Conservation (phyloP, 2,329 filamentous ascomycete genomes). For the Colletotrichum aenigma region DNA sequence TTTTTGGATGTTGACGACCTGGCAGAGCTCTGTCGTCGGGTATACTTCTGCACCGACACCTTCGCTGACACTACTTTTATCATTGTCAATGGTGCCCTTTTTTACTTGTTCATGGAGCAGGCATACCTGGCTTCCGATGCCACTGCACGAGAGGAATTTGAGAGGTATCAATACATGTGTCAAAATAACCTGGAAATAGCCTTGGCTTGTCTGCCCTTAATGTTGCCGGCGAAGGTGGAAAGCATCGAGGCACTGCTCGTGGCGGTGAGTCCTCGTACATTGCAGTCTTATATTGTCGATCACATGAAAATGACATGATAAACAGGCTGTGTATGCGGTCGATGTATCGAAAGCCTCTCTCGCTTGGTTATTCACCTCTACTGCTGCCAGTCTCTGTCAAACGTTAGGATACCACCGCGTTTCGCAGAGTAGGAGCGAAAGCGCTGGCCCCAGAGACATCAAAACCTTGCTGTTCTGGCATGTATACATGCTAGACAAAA, state of each 20-base stretch:
- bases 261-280: slow-evolving; percentile 47
- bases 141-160: slow-evolving; percentile 35
- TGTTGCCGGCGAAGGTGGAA: slow-evolving; percentile 57
- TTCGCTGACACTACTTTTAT: slow-evolving; percentile 55
- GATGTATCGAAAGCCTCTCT: slow-evolving; percentile 66
- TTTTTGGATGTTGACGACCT: slow-evolving; percentile 56
- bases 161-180: slow-evolving; percentile 43
- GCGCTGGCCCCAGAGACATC: slow-evolving; percentile 30
- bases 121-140: slow-evolving; percentile 38
- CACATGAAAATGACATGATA: background rate
- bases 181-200: slow-evolving; percentile 55
- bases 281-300: background rate
- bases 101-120: slow-evolving; percentile 54
- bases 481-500: slow-evolving; percentile 60
- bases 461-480: slow-evolving; percentile 54
- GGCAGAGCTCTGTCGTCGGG: slow-evolving; percentile 49
- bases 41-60: slow-evolving; percentile 58
- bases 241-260: slow-evolving; percentile 65
- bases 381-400: slow-evolving; percentile 64
- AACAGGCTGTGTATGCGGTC: slow-evolving; percentile 63
- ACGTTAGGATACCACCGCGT: slow-evolving; percentile 65
- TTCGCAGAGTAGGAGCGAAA: slow-evolving; percentile 35
- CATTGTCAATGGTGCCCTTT: slow-evolving; percentile 53
- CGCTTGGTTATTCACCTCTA: slow-evolving; percentile 66
- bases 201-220: slow-evolving; percentile 56